These are phyloP conservation scores for Daldinia grandis DNA, from an alignment of 495 filamentous ascomycete genomes.

Conservation along the genomic window DNA sequence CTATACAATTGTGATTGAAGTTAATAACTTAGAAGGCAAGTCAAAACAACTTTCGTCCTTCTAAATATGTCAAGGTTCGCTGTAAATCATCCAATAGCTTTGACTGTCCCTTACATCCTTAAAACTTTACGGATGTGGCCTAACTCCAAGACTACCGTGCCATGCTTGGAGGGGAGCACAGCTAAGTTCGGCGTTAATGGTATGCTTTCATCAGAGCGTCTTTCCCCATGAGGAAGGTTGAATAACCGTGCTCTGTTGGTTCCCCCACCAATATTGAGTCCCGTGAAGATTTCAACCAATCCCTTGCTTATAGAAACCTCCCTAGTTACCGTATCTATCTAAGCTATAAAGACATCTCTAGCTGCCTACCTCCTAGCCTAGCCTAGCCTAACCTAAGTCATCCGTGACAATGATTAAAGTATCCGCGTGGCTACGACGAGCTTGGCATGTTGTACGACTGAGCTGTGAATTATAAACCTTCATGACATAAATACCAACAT, in stretches of 20 bases:
- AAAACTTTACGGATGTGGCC: too few relatives aligned
- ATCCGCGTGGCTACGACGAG: not conserved
- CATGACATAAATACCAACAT: not conserved
- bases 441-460: not conserved
- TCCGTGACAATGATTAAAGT: not conserved
- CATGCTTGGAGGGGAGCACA: not conserved
- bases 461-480: not conserved
- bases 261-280: not conserved
- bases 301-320: not conserved
- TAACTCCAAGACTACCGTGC: too few relatives aligned
- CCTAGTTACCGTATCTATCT: not conserved
- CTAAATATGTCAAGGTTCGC: too few relatives aligned
- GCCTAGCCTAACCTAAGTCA: not conserved
- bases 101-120: too few relatives aligned
- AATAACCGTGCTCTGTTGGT: not conserved
- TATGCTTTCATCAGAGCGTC: not conserved
- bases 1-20: too few relatives aligned
- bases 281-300: not conserved
- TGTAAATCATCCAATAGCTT: too few relatives aligned
- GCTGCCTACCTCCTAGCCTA: too few relatives aligned
- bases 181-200: slow-evolving; percentile 1
- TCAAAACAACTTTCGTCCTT: too few relatives aligned
- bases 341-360: not conserved
- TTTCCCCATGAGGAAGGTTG: slow-evolving; percentile 1
- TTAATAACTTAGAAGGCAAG: too few relatives aligned